A percentile compares a stretch with the other conserved stretches of the same genome.
Evolutionary conservation across 345 rosid species (phyloP).

Genomic region (Aegle marmelos): DNA sequence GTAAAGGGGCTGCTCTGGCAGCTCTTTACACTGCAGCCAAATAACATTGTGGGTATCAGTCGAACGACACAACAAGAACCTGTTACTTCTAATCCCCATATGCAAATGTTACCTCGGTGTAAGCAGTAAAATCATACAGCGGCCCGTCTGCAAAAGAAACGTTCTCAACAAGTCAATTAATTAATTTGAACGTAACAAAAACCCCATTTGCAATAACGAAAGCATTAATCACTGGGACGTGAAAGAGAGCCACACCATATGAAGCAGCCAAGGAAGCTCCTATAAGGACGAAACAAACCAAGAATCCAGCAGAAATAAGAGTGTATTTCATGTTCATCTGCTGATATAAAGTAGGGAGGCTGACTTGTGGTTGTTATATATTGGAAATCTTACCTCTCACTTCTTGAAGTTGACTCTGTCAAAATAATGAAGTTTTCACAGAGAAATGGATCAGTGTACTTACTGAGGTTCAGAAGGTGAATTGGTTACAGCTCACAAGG

Average conservation of each 20-base stretch:
- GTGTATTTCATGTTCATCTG: slow-evolving; percentile 23
- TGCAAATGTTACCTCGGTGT: slow-evolving; percentile 50
- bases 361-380: not conserved
- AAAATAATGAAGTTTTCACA: not conserved
- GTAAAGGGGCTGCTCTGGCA: slow-evolving; percentile 64
- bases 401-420: not conserved
- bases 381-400: too few relatives aligned
- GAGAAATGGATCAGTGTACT: not conserved
- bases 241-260: slow-evolving; percentile 30
- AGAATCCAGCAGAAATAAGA: slow-evolving; percentile 12
- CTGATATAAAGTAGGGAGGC: not conserved
- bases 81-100: not conserved
- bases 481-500: slow-evolving; percentile 23
- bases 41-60: not conserved
- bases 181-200: not conserved
- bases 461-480: not conserved
- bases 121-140: slow-evolving; percentile 66
- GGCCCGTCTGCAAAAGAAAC: slow-evolving; percentile 46
- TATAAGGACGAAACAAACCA: slow-evolving; percentile 24
- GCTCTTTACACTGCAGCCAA: slow-evolving; percentile 54
- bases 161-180: not conserved
- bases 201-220: not conserved
- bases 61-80: not conserved
- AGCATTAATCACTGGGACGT: not conserved
- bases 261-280: slow-evolving; percentile 29